Evolutionary conservation across 2,329 filamentous ascomycete species (phyloP).

Genomic region (Pestalotiopsis sp.): DNA sequence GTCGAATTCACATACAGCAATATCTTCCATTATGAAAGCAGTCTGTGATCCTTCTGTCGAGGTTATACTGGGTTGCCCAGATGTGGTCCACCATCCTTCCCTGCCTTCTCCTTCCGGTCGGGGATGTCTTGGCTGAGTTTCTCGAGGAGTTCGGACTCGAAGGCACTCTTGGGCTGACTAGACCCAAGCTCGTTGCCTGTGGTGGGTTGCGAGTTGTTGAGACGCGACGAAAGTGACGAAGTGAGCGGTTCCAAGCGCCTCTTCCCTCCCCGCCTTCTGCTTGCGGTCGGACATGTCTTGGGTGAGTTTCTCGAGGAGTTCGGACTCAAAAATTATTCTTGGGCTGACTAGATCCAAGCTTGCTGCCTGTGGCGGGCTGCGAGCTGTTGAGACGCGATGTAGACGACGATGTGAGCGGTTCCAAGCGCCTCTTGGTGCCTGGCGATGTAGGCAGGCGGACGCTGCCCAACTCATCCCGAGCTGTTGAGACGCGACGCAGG

Average conservation of each 20-base stretch:
- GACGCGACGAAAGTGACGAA: slow-evolving; percentile 57
- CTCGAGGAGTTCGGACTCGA: slow-evolving; percentile 92
- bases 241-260: slow-evolving; percentile 73
- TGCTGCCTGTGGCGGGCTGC: slow-evolving; percentile 63
- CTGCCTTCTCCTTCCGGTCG: slow-evolving; percentile 71
- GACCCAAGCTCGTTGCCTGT: slow-evolving; percentile 67
- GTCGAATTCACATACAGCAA: no score
- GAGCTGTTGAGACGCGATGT: slow-evolving; percentile 63
- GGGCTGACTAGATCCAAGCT: slow-evolving; percentile 72
- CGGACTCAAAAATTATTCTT: slow-evolving; percentile 91
- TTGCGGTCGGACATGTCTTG: slow-evolving; percentile 89
- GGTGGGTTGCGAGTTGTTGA: slow-evolving; percentile 67
- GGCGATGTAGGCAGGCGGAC: slow-evolving; percentile 65
- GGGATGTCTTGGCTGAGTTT: slow-evolving; percentile 94
- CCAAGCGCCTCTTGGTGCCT: slow-evolving; percentile 74
- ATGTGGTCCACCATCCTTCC: no score
- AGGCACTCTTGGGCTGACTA: slow-evolving; percentile 84
- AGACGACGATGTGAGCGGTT: slow-evolving; percentile 59
- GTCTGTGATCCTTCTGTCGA: no score
- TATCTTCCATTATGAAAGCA: no score
- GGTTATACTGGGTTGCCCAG: no score
- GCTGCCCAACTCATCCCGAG: slow-evolving; percentile 58
- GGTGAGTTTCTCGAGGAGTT: slow-evolving; percentile 93
- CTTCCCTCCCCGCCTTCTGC: slow-evolving; percentile 63
- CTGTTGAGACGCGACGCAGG: slow-evolving; percentile 61